Base-by-base conservation (phyloP, 495 filamentous ascomycete species). In the Neurospora sp. region DNA sequence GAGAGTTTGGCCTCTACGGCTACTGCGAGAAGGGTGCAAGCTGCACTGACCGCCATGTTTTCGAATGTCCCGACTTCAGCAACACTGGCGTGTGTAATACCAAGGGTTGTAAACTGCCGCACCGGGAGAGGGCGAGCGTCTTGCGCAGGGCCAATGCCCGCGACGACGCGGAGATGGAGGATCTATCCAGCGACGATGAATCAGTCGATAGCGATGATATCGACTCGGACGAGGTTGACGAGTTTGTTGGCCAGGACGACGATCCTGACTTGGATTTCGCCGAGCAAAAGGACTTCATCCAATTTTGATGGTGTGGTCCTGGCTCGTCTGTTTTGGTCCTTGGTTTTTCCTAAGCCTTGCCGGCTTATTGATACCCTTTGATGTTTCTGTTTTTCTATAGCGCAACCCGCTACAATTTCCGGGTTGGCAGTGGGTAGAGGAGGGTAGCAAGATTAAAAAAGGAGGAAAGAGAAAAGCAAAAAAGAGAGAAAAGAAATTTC, bases 51-150 rank as follows among this genome's bases (percentile, higher is more conserved):
- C 92, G 93, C 75, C 96, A 99, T 82, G 90, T 93, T 72, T 86
- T 85, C 76, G 96, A 98, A 80, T 99, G 96, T 79, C 96, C 96
- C 66, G 93, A 98, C 80, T 97, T 96, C 85, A 92, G 93, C 86
- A 97, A 97, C 83, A 92, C 87, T 70, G 95, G 95, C 74, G 83
- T 86, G 42, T 99, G 96, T 89, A 91, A 89, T 78, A 90, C 89
- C 79, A 91, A 91, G 82, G 91, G 90, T 41, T 99, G 96, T 86
- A 91, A 89, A 78, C 85, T 98, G 74, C 92, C 90, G 38, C 96
- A 99, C 82, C 88, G 95, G 76, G 93, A 96, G 83, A 91, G 93
- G 83, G 96, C 96, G 73, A 88, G 87, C 85, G 83, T 88, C 77
- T 84, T 89, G 72, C 87, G 87, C 72, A 86, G 79, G 74, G 82